Conservation (phyloP, 1,284 basidiomycete species). For the Apiotrichum mycotoxinovorans region DNA sequence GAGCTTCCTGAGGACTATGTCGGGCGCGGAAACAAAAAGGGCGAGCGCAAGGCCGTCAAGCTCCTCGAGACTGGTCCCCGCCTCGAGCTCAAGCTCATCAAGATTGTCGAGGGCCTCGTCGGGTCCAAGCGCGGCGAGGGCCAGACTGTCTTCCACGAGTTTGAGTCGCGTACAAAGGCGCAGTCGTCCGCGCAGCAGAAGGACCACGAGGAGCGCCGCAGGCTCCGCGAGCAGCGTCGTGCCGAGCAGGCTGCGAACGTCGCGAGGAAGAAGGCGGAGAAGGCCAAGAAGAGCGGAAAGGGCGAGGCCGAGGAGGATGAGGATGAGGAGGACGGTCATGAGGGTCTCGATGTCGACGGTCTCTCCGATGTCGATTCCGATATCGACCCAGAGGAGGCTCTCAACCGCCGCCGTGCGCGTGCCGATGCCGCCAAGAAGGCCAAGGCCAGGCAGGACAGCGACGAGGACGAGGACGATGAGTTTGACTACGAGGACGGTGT, state of each 20-base stretch:
- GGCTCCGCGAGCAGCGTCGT: slow-evolving; percentile 67
- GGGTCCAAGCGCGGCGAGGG: slow-evolving; percentile 65
- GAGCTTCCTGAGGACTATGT: slow-evolving; percentile 88
- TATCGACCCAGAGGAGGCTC: slow-evolving; percentile 50
- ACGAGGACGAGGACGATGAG: slow-evolving; percentile 44
- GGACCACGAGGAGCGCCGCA: slow-evolving; percentile 70
- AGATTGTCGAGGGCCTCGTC: slow-evolving; percentile 90
- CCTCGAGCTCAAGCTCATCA: slow-evolving; percentile 87
- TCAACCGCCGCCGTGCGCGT: slow-evolving; percentile 34
- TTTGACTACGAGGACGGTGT: slow-evolving; percentile 45
- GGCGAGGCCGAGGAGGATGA: slow-evolving; percentile 50
- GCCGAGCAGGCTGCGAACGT: slow-evolving; percentile 88
- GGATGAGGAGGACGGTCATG: slow-evolving; percentile 47
- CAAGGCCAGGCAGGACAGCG: slow-evolving; percentile 30
- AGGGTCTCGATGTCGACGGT: slow-evolving; percentile 51
- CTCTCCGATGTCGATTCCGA: slow-evolving; percentile 44
- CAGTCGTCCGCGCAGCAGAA: slow-evolving; percentile 65
- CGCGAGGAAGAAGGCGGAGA: slow-evolving; percentile 64
- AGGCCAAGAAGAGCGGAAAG: slow-evolving; percentile 31
- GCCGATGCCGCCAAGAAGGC: slow-evolving; percentile 27
- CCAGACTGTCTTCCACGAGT: slow-evolving; percentile 84
- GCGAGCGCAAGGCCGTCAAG: slow-evolving; percentile 82
- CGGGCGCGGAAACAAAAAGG: slow-evolving; percentile 87
- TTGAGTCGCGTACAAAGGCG: slow-evolving; percentile 70
- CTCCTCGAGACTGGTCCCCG: slow-evolving; percentile 93